Percentiles rank a stretch among this genome's conserved stretches.
These are phyloP conservation scores for Aaosphaeria arxii DNA, from an alignment of 2,329 filamentous ascomycete genomes.

Conservation along the genomic window DNA sequence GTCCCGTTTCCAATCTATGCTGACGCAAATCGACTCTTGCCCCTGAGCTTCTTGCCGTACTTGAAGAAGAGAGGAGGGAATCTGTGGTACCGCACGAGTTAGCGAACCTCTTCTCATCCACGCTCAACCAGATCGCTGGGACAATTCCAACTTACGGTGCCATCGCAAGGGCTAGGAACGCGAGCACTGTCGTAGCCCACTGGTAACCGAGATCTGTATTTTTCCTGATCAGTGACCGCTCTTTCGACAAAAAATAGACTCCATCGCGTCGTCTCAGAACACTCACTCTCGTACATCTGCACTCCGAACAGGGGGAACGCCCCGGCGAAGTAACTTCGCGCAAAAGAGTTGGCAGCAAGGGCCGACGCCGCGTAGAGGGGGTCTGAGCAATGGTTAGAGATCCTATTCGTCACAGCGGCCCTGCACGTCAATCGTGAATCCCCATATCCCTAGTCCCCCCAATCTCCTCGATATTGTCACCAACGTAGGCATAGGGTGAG, in stretches of 20 bases:
- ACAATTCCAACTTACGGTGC: constrained; percentile 37
- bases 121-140: constrained; percentile 20
- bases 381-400: constrained; percentile 34
- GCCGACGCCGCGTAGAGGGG: constrained; percentile 50
- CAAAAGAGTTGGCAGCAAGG: constrained; percentile 50
- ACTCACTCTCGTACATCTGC: constrained; percentile 53
- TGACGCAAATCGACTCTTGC: constrained; percentile 46
- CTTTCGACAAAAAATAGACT: constrained; percentile 27
- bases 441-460: no score
- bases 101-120: constrained; percentile 19
- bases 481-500: no score
- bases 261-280: constrained; percentile 6
- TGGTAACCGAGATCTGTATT: constrained; percentile 46
- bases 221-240: constrained; percentile 42
- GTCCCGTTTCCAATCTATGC: constrained; percentile 15
- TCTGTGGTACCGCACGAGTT: constrained; percentile 29
- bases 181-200: constrained; percentile 48
- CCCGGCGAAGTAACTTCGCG: constrained; percentile 46
- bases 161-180: constrained; percentile 49
- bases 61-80: constrained; percentile 49
- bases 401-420: background rate
- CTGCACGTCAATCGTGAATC: no score
- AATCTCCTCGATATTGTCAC: no score
- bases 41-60: constrained; percentile 49
- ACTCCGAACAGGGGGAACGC: constrained; percentile 48